These are phyloP conservation scores for Candida tropicalis DNA, from an alignment of 1,139 yeast genomes.

Conservation along the genomic window DNA sequence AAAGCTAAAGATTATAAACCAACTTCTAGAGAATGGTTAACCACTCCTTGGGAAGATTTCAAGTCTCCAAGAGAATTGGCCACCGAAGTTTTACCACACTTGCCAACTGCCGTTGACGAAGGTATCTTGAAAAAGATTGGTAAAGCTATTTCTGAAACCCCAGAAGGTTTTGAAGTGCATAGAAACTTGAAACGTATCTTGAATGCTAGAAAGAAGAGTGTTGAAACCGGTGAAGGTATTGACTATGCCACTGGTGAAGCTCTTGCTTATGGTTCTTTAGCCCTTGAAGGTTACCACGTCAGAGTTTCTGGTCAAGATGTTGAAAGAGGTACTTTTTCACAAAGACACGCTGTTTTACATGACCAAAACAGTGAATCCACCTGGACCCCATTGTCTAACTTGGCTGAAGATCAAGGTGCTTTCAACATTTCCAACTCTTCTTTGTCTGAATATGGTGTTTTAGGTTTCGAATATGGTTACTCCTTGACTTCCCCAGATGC, in stretches of 20 bases:
- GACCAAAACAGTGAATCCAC: constrained; percentile 87
- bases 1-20: constrained; percentile 91
- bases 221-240: constrained; percentile 88
- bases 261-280: constrained; percentile 91
- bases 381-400: constrained; percentile 81
- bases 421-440: constrained; percentile 95
- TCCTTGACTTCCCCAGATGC: constrained; percentile 96
- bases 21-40: constrained; percentile 95
- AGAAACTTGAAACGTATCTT: constrained; percentile 95
- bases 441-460: constrained; percentile 96
- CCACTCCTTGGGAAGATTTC: constrained; percentile 99
- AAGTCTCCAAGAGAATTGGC: constrained; percentile 98
- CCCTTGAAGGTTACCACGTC: constrained; percentile 92
- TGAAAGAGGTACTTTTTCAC: constrained; percentile 99
- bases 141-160: constrained; percentile 75
- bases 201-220: constrained; percentile 81
- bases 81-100: constrained; percentile 91
- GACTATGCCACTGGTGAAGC: constrained; percentile 98
- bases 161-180: constrained; percentile 88
- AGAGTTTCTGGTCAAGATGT: constrained; percentile 99
- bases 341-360: constrained; percentile 98
- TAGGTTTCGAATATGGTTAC: constrained; percentile 99
- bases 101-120: constrained; percentile 90
- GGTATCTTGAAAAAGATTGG: constrained; percentile 78
- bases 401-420: constrained; percentile 81